Evolutionary conservation across 73 alveolate genomes (phyloP).

Genomic region (Paramecium bursaria): DNA sequence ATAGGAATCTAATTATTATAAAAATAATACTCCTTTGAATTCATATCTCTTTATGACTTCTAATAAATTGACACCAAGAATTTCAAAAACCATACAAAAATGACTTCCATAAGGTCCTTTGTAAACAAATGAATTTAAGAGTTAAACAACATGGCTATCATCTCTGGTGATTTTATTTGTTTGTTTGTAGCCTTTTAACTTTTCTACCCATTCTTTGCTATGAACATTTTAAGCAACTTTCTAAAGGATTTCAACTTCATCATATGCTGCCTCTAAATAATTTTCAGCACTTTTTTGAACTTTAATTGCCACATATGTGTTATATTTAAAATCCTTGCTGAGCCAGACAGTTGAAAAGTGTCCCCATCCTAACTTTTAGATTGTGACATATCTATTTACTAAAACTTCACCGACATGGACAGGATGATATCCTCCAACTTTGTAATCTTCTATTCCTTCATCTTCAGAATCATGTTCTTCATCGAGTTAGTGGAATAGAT

Average conservation of each 20-base stretch:
- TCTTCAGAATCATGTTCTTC: slow-evolving; percentile 84
- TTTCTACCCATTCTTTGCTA: slow-evolving; percentile 63
- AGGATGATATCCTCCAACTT: slow-evolving; percentile 99
- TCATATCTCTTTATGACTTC: slow-evolving; percentile 92
- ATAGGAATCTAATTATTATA: slow-evolving; percentile 27
- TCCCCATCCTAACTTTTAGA: slow-evolving; percentile 99
- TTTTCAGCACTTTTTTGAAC: slow-evolving; percentile 97
- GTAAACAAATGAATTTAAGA: slow-evolving; percentile 67
- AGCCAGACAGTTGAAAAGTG: slow-evolving; percentile 99
- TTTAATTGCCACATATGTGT: slow-evolving; percentile 92
- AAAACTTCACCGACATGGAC: slow-evolving; percentile 98
- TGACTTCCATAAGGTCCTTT: slow-evolving; percentile 77
- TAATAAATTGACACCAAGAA: slow-evolving; percentile 97
- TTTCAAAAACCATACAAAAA: slow-evolving; percentile 97
- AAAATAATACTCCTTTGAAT: slow-evolving; percentile 73
- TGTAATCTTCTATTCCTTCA: slow-evolving; percentile 92
- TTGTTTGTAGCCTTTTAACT: slow-evolving; percentile 29
- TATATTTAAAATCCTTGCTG: slow-evolving; percentile 90
- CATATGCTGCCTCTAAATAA: slow-evolving; percentile 99
- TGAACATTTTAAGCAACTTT: slow-evolving; percentile 88
- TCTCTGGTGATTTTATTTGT: slow-evolving; percentile 56
- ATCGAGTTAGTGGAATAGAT: too few species aligned
- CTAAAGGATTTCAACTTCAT: slow-evolving; percentile 96
- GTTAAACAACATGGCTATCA: slow-evolving; percentile 70
- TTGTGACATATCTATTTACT: slow-evolving; percentile 91